Base-by-base conservation (phyloP, 75 land plant species). In the Selaginella tamariscina region DNA sequence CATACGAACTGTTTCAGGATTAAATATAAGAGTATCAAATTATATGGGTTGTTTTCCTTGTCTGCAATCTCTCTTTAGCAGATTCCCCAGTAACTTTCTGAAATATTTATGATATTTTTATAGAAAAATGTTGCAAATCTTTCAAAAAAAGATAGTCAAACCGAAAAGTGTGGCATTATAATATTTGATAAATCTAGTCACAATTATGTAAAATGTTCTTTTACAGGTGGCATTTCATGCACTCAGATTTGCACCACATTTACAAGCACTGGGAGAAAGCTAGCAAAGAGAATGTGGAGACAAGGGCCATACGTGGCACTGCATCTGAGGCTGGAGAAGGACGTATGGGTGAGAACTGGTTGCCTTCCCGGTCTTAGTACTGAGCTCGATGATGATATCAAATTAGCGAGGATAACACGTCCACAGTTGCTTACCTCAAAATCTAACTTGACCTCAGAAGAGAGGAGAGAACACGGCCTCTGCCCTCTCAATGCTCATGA, bases 281-380 rank as follows among this genome's bases (percentile, higher is more conserved):
- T 59, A 2, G 62, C 62, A 8, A 26, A n/a, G 26, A 59, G 62
- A n/a, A 59, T 59, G 62, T 27, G 62, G 62, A n/a, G 21, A 59
- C n/a, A 59, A 26, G 62, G 62, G 62, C 62, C 62, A 9, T 59
- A 8, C 62, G 23, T 59, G 62, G 62, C 62, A 8, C 62, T 59
- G 9, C 62, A 59, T 59, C 23, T 59, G 62, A 59, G 62, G 62
- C 62, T 59, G 62, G 62, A 59, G 26, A 59, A 59, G 62, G 62
- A 59, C 21, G 62, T 59, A 8, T 59, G 62, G 62, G 62, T 59
- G 62, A 59, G 62, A 59, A 59, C 62, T 27, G 26, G 62, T 9
- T 59, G 62, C 26, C 26, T 27, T 5, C 26, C 62, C 18, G 62
- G 62, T 8, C 21, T 59, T 5, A 26, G 62, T 23, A 9, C 62